Percentiles rank a stretch among this genome's conserved stretches.
These are phyloP conservation scores for Cyberlindnera subsufficiens DNA, from an alignment of 805 yeast genomes.

Conservation along the genomic window DNA sequence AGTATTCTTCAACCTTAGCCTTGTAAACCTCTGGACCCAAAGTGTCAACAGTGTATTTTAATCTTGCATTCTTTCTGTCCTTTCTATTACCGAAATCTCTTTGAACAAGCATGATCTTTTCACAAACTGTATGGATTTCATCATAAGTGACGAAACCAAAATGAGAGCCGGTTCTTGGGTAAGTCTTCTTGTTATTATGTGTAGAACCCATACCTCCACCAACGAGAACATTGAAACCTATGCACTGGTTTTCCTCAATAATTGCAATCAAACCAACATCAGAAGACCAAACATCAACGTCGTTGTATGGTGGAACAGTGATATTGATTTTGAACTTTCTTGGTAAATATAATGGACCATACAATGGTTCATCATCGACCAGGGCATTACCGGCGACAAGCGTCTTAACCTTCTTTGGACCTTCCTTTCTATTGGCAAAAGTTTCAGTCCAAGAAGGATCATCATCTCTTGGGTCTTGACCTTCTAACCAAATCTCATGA, in stretches of 20 bases:
- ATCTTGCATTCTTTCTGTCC: constrained; percentile 95
- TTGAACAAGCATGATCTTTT: constrained; percentile 89
- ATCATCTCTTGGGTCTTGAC: constrained; percentile 65
- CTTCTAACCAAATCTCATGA: constrained; percentile 95
- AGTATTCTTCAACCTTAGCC: constrained; percentile 71
- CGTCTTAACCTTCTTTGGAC: constrained; percentile 76
- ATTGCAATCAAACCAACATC: constrained; percentile 92
- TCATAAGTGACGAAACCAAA: constrained; percentile 72
- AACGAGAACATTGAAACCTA: constrained; percentile 82
- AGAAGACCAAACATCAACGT: constrained; percentile 93
- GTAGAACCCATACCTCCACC: constrained; percentile 99
- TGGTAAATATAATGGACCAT: constrained; percentile 83
- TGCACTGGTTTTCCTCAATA: constrained; percentile 52
- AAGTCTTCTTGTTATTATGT: constrained; percentile 93
- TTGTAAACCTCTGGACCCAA: constrained; percentile 84
- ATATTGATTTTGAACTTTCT: constrained; percentile 94
- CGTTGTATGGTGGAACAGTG: constrained; percentile 93
- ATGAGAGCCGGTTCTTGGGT: constrained; percentile 89
- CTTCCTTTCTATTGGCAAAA: constrained; percentile 62
- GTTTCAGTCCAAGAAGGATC: constrained; percentile 55
- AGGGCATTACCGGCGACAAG: constrained; percentile 83
- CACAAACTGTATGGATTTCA: constrained; percentile 73
- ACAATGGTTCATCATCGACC: constrained; percentile 79
- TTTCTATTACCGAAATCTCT: constrained; percentile 92
- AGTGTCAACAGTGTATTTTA: constrained; percentile 94